Evolutionary conservation across 75 land plant species (phyloP).

Genomic region (Gnetum montanum): DNA sequence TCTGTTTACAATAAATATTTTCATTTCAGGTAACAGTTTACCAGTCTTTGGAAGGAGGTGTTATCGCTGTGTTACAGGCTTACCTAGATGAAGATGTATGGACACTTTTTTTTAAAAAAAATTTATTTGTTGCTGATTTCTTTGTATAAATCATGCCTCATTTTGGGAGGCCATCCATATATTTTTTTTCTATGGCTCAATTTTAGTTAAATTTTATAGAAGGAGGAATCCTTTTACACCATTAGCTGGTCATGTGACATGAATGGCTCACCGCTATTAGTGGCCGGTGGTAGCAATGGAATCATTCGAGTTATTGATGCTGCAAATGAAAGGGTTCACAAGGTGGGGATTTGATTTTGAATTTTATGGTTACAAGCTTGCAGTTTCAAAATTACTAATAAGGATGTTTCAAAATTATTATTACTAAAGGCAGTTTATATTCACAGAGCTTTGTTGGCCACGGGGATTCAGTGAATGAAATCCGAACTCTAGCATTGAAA

Average conservation of each 20-base stretch:
- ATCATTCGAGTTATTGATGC: conserved; percentile 81
- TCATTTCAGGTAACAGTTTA: conserved; percentile 75
- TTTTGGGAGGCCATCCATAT: too few species aligned
- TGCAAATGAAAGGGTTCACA: conserved; percentile 68
- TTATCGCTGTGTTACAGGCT: conserved; percentile 73
- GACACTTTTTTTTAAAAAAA: too few species aligned
- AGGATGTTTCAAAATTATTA: too few species aligned
- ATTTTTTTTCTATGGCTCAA: too few species aligned
- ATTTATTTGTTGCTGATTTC: too few species aligned
- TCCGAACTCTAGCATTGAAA: conserved; percentile 81
- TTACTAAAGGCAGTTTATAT: not conserved
- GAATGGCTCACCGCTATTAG: conserved; percentile 57
- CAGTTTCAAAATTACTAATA: too few species aligned
- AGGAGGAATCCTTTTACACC: conserved; percentile 93
- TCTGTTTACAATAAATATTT: too few species aligned
- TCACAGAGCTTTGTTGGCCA: conserved; percentile 93
- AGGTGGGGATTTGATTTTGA: conserved; percentile 27
- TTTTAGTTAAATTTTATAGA: too few species aligned
- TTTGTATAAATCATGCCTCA: too few species aligned
- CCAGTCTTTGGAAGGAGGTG: conserved; percentile 83
- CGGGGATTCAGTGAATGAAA: conserved; percentile 95
- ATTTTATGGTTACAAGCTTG: not conserved
- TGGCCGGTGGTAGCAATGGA: conserved; percentile 89
- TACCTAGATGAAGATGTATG: conserved; percentile 58
- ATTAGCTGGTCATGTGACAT: conserved; percentile 87